Evolutionary conservation across 768 basidiomycete species (phyloP).

Genomic region (Podaxis sp.): DNA sequence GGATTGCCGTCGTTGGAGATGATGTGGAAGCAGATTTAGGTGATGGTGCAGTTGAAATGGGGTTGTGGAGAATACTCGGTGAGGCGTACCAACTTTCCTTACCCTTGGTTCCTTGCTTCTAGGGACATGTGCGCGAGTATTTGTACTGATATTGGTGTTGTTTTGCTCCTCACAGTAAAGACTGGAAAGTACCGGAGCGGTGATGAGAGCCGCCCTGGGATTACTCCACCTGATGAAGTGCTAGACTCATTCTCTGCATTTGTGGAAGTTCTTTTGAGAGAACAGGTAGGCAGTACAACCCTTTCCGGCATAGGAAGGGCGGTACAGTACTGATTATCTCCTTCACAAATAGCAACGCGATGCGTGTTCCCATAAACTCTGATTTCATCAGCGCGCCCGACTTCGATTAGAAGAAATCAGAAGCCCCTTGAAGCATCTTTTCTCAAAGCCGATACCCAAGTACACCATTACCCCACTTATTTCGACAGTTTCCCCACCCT

Average conservation of each 20-base stretch:
- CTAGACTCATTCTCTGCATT: constrained; percentile 54
- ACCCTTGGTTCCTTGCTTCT: neutral
- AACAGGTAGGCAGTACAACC: neutral
- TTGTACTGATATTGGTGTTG: constrained; percentile 12
- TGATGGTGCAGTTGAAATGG: constrained; percentile 57
- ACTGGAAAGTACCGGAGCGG: constrained; percentile 71
- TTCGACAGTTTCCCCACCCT: neutral
- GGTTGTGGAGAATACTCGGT: constrained; percentile 66
- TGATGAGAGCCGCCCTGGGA: constrained; percentile 45
- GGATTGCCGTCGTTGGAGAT: constrained; percentile 63
- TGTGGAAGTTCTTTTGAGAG: constrained; percentile 42
- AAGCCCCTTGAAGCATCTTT: neutral
- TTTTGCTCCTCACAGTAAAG: constrained; percentile 39
- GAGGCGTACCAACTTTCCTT: constrained; percentile 20
- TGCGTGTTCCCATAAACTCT: neutral
- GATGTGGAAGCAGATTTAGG: constrained; percentile 67
- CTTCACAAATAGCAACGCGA: neutral
- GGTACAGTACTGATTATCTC: neutral
- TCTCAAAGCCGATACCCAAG: neutral
- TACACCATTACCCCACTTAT: neutral
- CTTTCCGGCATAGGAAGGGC: too few relatives aligned
- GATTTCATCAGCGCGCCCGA: neutral
- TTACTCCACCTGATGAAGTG: constrained; percentile 50
- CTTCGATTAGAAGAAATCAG: neutral
- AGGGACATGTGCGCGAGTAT: neutral